Evolutionary conservation across 768 basidiomycete genomes (phyloP).

Genomic region (Cytidiella melzeri): DNA sequence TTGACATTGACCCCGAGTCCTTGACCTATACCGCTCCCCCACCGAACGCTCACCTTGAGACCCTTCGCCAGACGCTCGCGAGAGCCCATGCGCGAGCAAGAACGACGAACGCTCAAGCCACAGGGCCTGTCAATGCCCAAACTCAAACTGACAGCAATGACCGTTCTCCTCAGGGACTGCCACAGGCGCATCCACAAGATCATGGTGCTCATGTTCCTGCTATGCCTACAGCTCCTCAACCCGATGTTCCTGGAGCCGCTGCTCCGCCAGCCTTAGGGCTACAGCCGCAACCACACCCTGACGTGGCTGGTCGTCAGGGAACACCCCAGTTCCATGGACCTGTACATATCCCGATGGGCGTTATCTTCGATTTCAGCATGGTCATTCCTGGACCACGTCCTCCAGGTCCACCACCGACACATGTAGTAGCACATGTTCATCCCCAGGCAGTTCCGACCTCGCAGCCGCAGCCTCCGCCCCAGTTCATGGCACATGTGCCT

Average conservation of each 20-base stretch:
- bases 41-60: background rate
- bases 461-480: background rate
- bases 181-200: background rate
- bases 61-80: background rate
- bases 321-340: background rate
- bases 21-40: conserved; percentile 38
- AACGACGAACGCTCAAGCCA: background rate
- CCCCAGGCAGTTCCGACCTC: background rate
- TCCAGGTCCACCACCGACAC: conserved; percentile 9
- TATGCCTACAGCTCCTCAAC: background rate
- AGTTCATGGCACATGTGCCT: background rate
- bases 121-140: background rate
- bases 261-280: no score
- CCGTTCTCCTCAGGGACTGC: background rate
- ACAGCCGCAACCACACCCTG: background rate
- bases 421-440: background rate
- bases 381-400: conserved; percentile 15
- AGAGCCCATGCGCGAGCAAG: background rate
- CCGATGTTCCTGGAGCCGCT: background rate
- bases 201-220: background rate
- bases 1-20: conserved; percentile 77
- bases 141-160: background rate
- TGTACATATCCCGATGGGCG: background rate
- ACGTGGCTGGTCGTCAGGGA: background rate
- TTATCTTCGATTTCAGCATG: conserved; percentile 21